Evolutionary conservation across 1,139 yeast genomes (phyloP), one percentile per base, ranked within the genome.

Genomic region (Candida albicans): DNA sequence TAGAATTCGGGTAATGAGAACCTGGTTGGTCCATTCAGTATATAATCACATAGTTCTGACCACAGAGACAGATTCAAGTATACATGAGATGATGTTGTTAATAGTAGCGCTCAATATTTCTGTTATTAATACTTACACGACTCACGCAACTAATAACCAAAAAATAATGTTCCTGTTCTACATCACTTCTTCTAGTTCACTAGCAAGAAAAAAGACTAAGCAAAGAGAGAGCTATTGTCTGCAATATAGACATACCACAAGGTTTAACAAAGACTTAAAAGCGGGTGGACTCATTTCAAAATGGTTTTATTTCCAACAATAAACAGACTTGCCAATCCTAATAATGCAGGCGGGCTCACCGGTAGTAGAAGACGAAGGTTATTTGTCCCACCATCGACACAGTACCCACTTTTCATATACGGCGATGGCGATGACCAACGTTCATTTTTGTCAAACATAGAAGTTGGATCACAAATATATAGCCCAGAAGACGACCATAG

Each of bases 351-450:
- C 2, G 69, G 68, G 6, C 47, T 67, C 18, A 67, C 73, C 6
- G 68, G 68, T 22, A 71, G 71, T 27, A 58, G 77, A 42, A 59
- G 77, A 44, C 59, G 78, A 46, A 60, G 75, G 39, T 55, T 74
- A 22, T 84, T 80, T 58, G 76, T 84, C n/a, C 88, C 89, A 1
- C 89, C 90, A 0, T 79, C 87, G 36, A 84, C 87, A 1, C 77
- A 80, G 52, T 77, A 79, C 41, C 90, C 90, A 1, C 63, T 84
- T 42, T 84, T 84, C 52, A 68, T 74, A 35, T 84, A 84, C 57
- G 85, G 82, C 33, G 75, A 69, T 22, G 81, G 77, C 12, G 79
- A 72, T 37, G 90, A 82, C 53, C 86, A 82, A 54, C 63, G 90
- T 46, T 83, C 89, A 24, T 85, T 84, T 55, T 64, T 83, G 18